Evolutionary conservation across 805 yeast species (phyloP), one percentile per base, ranked within the genome.

Genomic region (Phaffomyces antillensis): DNA sequence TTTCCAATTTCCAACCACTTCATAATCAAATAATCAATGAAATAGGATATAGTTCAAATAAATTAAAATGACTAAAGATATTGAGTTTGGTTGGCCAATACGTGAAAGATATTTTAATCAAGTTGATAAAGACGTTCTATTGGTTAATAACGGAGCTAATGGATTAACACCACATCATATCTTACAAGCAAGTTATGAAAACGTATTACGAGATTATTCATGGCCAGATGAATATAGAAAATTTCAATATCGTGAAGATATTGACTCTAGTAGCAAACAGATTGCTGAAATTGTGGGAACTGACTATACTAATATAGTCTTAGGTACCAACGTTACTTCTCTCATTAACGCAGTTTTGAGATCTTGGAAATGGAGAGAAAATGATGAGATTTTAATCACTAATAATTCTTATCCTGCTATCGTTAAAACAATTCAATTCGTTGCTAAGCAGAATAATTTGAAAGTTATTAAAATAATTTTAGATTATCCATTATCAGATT

Each of bases 121-220:
- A 12, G 65, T 76, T 15, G 71, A 61, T 32, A 48, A 60, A 2
- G 67, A 59, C 5, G 63, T 66, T 10, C 55, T 59, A 11, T 72
- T 77, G 12, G 72, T 79, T 31, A 81, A 81, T 59, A 80, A 80
- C 55, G 86, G 86, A 10, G 73, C 83, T 1, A 80, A 61, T 54
- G 86, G 86, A 1, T 60, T 71, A 2, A 63, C 72, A 5, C 83
- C 86, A 0, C 64, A 52, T 13, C 62, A 66, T 6, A 74, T 79
- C 2, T 50, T 64, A n/a, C 68, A 69, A 1, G 63, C 61, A 17
- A 71, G 59, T 47, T 43, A 60, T 28, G 48, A 60, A 34, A 53
- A 53, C 18, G 37, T 62, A 32, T 37, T 58, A 28, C 44, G 59
- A 36, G 65, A 64, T 39, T 47, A 55, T 16, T 43, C 49, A 3